These are phyloP conservation scores for Pisolithus tinctorius DNA, from an alignment of 768 basidiomycete species.

Conservation along the genomic window DNA sequence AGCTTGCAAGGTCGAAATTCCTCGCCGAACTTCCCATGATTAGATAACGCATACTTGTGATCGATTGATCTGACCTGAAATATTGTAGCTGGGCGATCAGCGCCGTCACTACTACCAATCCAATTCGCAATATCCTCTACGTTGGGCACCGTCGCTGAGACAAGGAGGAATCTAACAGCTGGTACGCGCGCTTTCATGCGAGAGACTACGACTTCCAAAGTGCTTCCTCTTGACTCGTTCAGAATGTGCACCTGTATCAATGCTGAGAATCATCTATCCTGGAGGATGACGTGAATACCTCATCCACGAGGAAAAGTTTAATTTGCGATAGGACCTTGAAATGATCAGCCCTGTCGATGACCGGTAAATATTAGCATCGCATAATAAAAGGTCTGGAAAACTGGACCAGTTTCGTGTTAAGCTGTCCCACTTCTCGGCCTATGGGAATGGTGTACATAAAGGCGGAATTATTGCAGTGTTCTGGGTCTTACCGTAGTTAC, in stretches of 20 bases:
- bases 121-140: conserved; percentile 84
- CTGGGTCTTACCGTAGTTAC: conserved; percentile 62
- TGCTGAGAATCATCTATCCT: not conserved
- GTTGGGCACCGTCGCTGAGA: conserved; percentile 94
- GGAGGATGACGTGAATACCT: conserved; percentile 37
- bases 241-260: conserved; percentile 76
- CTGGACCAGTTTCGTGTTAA: conserved; percentile 79
- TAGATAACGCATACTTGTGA: not conserved
- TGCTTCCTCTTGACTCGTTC: conserved; percentile 85
- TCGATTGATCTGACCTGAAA: conserved; percentile 49
- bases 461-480: not conserved
- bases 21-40: conserved; percentile 71
- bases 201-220: conserved; percentile 89
- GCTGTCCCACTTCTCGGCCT: conserved; percentile 97
- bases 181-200: conserved; percentile 80
- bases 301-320: conserved; percentile 84
- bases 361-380: conserved; percentile 1
- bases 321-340: conserved; percentile 63
- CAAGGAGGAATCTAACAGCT: conserved; percentile 73
- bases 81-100: conserved; percentile 45
- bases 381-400: not conserved
- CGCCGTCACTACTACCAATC: conserved; percentile 50
- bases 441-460: conserved; percentile 1
- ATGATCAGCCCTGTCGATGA: conserved; percentile 47
- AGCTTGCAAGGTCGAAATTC: conserved; percentile 86